Evolutionary conservation across 176 grass and related monocot species (phyloP).

Genomic region (Melocanna baccifera): DNA sequence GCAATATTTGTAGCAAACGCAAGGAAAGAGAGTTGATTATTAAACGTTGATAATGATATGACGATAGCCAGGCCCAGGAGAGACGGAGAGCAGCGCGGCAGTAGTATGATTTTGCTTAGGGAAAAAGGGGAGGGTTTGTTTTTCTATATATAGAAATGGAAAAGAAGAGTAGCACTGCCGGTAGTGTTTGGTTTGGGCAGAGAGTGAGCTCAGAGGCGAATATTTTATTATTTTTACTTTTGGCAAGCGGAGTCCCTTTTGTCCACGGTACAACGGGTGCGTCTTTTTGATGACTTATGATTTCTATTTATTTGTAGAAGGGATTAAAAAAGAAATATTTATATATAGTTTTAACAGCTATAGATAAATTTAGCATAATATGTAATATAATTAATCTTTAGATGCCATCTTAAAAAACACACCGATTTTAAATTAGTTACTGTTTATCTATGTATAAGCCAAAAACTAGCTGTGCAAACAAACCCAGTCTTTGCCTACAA

Average conservation of each 20-base stretch:
- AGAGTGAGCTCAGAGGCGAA: neutral
- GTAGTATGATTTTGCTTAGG: neutral
- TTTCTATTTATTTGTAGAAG: too few relatives aligned
- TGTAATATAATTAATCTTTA: too few relatives aligned
- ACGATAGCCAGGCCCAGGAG: neutral
- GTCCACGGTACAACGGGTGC: too few relatives aligned
- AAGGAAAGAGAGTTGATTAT: neutral
- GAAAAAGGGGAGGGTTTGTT: neutral
- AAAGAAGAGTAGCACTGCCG: neutral
- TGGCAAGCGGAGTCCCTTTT: neutral
- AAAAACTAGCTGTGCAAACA: too few relatives aligned
- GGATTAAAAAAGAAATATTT: too few relatives aligned
- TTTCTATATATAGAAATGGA: conserved; percentile 54
- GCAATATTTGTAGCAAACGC: neutral
- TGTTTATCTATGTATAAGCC: too few relatives aligned
- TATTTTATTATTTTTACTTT: neutral
- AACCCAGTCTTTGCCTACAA: too few relatives aligned
- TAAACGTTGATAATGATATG: neutral
- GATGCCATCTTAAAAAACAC: too few relatives aligned
- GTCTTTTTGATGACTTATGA: too few relatives aligned
- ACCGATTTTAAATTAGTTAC: too few relatives aligned
- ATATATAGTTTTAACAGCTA: too few relatives aligned
- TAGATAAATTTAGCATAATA: too few relatives aligned
- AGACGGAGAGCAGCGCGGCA: neutral
- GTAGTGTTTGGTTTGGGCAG: neutral